phyloP scores from a whole-genome alignment of 2,329 filamentous ascomycete genomes.

The Penicillium decumbens region DNA sequence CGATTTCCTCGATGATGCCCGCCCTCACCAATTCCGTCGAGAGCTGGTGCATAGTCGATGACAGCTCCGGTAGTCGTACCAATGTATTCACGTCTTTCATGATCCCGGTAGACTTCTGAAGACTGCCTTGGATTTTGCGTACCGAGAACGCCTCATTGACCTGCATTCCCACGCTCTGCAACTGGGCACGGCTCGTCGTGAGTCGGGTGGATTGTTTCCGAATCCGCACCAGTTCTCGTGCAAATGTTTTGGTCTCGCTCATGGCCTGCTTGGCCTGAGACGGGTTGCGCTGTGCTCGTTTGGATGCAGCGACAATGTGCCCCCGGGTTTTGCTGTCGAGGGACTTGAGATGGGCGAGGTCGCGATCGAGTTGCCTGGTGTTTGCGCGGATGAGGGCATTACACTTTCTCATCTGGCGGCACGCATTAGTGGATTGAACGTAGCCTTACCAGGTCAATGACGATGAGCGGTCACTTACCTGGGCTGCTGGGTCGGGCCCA shows the following conservation, averaged over 20 bases:
- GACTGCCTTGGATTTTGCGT: constrained; percentile 90
- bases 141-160: constrained; percentile 95
- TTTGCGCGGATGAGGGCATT: constrained; percentile 85
- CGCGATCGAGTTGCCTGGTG: constrained; percentile 89
- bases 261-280: constrained; percentile 72
- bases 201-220: constrained; percentile 71
- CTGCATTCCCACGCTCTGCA: constrained; percentile 92
- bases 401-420: constrained; percentile 80
- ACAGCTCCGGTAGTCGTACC: constrained; percentile 78
- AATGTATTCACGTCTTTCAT: constrained; percentile 96
- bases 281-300: constrained; percentile 74
- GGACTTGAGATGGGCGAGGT: constrained; percentile 72
- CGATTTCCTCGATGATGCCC: constrained; percentile 97
- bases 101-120: constrained; percentile 78
- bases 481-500: constrained; percentile 86
- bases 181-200: constrained; percentile 82
- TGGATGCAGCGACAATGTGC: constrained; percentile 76
- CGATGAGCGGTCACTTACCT: constrained; percentile 56
- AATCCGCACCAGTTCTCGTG: constrained; percentile 76
- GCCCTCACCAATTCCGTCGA: constrained; percentile 86
- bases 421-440: constrained; percentile 10
- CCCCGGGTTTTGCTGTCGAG: constrained; percentile 80
- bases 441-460: background rate
- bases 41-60: constrained; percentile 82
- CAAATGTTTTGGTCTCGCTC: constrained; percentile 80